A percentile compares a stretch with the other conserved stretches of the same genome.
Conservation (phyloP, 2,329 filamentous ascomycete genomes). For the Colletotrichum somersetense region DNA sequence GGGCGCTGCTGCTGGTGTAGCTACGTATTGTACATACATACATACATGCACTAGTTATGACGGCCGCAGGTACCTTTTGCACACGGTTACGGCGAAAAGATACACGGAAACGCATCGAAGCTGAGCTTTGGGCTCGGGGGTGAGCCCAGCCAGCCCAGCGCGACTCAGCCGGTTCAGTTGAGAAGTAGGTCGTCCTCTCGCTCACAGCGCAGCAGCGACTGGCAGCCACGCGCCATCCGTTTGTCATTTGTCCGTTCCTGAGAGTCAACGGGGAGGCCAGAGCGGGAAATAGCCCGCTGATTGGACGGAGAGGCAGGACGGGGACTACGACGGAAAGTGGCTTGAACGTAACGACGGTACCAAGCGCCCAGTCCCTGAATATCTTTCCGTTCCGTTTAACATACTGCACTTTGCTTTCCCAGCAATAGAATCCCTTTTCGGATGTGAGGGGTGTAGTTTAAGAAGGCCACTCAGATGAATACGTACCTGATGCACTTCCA, state of each 20-base stretch:
- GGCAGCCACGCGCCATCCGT: constrained; percentile 5
- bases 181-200: not conserved
- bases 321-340: not conserved
- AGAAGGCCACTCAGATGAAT: not conserved
- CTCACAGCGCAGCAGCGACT: not conserved
- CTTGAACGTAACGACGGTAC: not conserved
- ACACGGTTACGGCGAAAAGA: not conserved
- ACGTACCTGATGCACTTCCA: not conserved
- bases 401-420: not conserved
- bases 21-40: not conserved
- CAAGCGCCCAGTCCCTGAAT: constrained; percentile 10
- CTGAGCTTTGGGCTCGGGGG: constrained; percentile 2
- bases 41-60: not conserved
- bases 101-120: not conserved
- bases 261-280: too few relatives aligned
- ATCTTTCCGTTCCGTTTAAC: not conserved
- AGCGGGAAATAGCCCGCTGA: not conserved
- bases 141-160: constrained; percentile 22
- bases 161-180: too few relatives aligned
- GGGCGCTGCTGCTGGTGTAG: not conserved
- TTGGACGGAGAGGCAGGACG: not conserved
- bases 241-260: constrained; percentile 2
- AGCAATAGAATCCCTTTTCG: not conserved
- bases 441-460: too few relatives aligned
- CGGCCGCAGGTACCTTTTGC: not conserved